These are phyloP conservation scores for Candolleomyces efflorescens DNA, from an alignment of 768 basidiomycete species.

Conservation along the genomic window DNA sequence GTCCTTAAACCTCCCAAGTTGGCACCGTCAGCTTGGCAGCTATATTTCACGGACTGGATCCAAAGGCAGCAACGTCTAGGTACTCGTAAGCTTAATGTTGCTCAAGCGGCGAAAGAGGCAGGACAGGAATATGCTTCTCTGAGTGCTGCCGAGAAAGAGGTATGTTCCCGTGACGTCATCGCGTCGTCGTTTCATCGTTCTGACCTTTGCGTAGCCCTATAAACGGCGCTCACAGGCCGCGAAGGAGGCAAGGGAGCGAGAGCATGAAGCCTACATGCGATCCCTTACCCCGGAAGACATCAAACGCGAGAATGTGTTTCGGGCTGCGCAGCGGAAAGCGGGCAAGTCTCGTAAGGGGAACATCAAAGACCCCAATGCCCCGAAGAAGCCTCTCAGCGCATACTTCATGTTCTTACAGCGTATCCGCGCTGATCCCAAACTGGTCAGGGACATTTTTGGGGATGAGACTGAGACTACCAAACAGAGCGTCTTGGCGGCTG, in stretches of 20 bases:
- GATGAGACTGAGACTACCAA: slow-evolving; percentile 92
- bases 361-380: slow-evolving; percentile 95
- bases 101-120: slow-evolving; percentile 92
- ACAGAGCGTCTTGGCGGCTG: slow-evolving; percentile 90
- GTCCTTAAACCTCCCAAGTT: slow-evolving; percentile 83
- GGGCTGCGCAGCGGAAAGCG: slow-evolving; percentile 88
- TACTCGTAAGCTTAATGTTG: slow-evolving; percentile 87
- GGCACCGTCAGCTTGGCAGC: slow-evolving; percentile 93
- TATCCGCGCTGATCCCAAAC: slow-evolving; percentile 71
- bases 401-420: slow-evolving; percentile 95
- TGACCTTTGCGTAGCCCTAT: slow-evolving; percentile 57
- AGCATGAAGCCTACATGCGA: slow-evolving; percentile 80
- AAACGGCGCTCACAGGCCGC: slow-evolving; percentile 77
- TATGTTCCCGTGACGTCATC: slow-evolving; percentile 38
- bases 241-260: slow-evolving; percentile 82
- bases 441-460: slow-evolving; percentile 82
- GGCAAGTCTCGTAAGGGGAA: slow-evolving; percentile 92
- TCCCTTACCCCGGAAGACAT: slow-evolving; percentile 91
- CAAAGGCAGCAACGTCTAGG: slow-evolving; percentile 78
- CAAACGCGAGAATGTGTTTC: slow-evolving; percentile 88
- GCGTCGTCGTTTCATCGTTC: slow-evolving; percentile 16
- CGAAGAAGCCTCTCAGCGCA: slow-evolving; percentile 91
- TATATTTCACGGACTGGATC: slow-evolving; percentile 96
- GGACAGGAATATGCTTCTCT: slow-evolving; percentile 85
- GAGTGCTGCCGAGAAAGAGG: slow-evolving; percentile 80